Percentiles rank a stretch among this genome's conserved stretches.
phyloP scores from a whole-genome alignment of 768 basidiomycete species.

The Ramaria sp. region DNA sequence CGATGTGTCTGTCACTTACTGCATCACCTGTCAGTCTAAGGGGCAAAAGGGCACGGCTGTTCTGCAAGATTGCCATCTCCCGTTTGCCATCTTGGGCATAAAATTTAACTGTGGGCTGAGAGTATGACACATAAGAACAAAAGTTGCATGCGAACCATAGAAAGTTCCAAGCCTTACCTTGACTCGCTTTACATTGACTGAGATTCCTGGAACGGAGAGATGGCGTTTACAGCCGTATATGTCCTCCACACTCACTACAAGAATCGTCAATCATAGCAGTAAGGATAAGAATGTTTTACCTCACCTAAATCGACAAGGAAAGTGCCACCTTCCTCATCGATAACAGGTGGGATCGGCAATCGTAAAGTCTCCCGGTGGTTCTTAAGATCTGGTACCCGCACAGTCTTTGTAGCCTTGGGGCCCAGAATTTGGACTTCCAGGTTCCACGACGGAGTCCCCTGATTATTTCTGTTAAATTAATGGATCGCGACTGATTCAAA shows the following conservation, averaged over 20 bases:
- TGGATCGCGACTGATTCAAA: not conserved
- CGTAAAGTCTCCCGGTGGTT: slow-evolving; percentile 42
- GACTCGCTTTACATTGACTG: slow-evolving; percentile 73
- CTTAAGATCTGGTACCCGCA: slow-evolving; percentile 45
- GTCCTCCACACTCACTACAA: slow-evolving; percentile 75
- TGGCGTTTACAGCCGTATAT: slow-evolving; percentile 75
- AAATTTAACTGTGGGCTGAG: slow-evolving; percentile 78
- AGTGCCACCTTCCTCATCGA: slow-evolving; percentile 58
- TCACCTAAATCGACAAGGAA: slow-evolving; percentile 73
- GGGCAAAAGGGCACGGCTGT: slow-evolving; percentile 61
- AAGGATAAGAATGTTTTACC: slow-evolving; percentile 11
- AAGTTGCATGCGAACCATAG: not conserved
- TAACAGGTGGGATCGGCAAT: slow-evolving; percentile 55
- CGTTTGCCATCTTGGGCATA: slow-evolving; percentile 55
- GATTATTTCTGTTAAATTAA: not conserved
- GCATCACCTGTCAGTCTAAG: slow-evolving; percentile 85
- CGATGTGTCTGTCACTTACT: slow-evolving; percentile 32
- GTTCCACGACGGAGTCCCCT: slow-evolving; percentile 91
- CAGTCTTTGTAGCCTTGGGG: slow-evolving; percentile 49
- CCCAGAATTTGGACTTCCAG: slow-evolving; percentile 75
- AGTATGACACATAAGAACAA: not conserved
- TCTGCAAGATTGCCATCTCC: slow-evolving; percentile 57
- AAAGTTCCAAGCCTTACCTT: slow-evolving; percentile 37
- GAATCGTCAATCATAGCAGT: not conserved
- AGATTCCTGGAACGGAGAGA: slow-evolving; percentile 64